Base-by-base conservation (phyloP, 345 rosid species). In the Boechera retrofracta region DNA sequence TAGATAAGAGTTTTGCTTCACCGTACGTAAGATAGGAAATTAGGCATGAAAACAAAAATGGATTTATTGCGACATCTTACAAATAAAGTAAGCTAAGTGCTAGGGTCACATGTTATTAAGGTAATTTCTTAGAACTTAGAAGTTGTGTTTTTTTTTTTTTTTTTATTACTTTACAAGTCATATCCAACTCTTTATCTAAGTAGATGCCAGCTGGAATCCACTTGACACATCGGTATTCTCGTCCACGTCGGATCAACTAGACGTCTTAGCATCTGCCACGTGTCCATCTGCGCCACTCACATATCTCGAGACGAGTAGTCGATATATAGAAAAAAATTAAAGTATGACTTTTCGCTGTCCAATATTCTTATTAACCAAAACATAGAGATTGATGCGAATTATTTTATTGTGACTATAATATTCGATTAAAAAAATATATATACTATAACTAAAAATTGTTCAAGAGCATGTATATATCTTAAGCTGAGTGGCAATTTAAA, bases 121-220 rank as follows among this genome's bases (percentile, higher is more conserved):
- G 60, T 67, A 31, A 49, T 49, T 60, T 39, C 0, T 38, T 7
- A 38, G 9, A 38, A 7, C 4, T 51, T 31, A 29, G 2, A 67
- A 15, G 9, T 39, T 24, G 13, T 47, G 0, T 38, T 5, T 16
- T 35, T 51, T 29, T 49, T 13, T 13, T 9, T 38, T 2, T 51
- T 10, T 39, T 2, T 28, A 70, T 47, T 64, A 49, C 10, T 13
- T 57, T 45, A 39, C 44, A 56, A 56, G 65, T 77, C 56, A 64
- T 56, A 71, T 65, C 61, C 76, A 77, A 15, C 63, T 26, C 49
- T 32, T 71, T 18, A 41, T 71, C 72, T 24, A 9, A 55, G 36
- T 64, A 29, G 54, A 65, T 48, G 76, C 72, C 81, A 71, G 73
- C 72, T 77, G 77, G 77, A 56, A 47, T 59, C 59, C 6, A 77